phyloP scores from a whole-genome alignment of 208 protist species.

The Crithidia fasciculata region DNA sequence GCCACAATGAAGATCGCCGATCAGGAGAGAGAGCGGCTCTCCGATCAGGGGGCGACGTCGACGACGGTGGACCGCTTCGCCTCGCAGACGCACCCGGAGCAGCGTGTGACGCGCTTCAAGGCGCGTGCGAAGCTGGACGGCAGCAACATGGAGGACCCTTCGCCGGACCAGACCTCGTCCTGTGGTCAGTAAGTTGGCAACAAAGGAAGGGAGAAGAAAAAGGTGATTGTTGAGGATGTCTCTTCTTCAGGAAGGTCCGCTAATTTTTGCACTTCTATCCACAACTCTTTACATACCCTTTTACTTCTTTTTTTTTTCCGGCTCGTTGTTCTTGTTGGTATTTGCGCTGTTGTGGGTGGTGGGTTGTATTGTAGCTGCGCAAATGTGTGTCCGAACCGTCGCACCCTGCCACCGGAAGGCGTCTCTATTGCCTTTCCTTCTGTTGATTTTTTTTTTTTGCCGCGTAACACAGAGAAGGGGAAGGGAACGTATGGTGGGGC shows the following conservation, averaged over 20 bases:
- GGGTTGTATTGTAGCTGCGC: too few species aligned
- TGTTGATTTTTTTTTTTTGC: too few species aligned
- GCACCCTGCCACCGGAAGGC: too few species aligned
- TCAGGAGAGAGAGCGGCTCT: constrained; percentile 52
- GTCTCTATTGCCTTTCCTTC: too few species aligned
- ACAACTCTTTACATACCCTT: constrained; percentile 8
- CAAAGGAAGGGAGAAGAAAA: not conserved
- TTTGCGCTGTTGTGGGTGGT: not conserved
- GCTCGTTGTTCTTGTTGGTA: not conserved
- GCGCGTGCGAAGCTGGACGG: constrained; percentile 44
- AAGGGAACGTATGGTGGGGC: too few species aligned
- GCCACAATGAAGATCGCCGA: constrained; percentile 45
- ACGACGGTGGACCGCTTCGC: constrained; percentile 76
- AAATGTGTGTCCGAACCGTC: too few species aligned
- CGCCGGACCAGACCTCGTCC: constrained; percentile 61
- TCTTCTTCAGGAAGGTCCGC: not conserved
- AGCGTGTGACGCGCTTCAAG: constrained; percentile 75
- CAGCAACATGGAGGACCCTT: constrained; percentile 65
- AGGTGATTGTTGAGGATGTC: not conserved
- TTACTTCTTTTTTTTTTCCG: constrained; percentile 14
- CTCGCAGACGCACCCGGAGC: constrained; percentile 86
- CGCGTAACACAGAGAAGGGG: too few species aligned
- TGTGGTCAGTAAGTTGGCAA: constrained; percentile 51
- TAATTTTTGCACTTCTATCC: not conserved
- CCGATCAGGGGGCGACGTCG: constrained; percentile 40